These are phyloP conservation scores for Talaromyces trachyspermus DNA, from an alignment of 495 filamentous ascomycete genomes.

Conservation along the genomic window DNA sequence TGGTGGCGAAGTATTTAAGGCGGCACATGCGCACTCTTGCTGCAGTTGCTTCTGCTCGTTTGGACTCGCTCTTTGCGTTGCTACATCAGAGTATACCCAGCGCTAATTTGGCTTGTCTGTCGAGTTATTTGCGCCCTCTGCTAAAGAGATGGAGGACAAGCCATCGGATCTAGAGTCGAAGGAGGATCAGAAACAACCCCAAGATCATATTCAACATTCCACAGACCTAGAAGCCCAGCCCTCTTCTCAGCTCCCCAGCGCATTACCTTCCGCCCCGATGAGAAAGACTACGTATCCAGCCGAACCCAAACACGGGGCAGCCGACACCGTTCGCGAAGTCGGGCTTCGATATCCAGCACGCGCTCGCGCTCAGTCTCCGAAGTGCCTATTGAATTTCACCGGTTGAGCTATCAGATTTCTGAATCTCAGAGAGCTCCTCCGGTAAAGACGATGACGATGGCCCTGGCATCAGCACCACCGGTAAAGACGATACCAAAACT, in stretches of 20 bases:
- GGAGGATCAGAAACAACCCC: constrained; percentile 5
- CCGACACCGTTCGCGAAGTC: not conserved
- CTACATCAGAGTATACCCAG: too few relatives aligned
- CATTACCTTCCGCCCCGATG: constrained; percentile 8
- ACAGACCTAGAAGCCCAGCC: not conserved
- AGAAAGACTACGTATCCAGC: not conserved
- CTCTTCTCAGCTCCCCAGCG: constrained; percentile 15
- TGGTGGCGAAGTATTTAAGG: too few relatives aligned
- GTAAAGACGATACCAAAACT: not conserved
- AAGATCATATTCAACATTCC: constrained; percentile 11
- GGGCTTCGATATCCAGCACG: not conserved
- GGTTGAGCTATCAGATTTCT: constrained; percentile 38
- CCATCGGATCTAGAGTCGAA: constrained; percentile 6
- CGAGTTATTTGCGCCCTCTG: too few relatives aligned
- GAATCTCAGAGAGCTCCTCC: constrained; percentile 22
- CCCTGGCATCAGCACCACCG: not conserved
- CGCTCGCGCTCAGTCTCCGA: constrained; percentile 9
- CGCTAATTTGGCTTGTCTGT: too few relatives aligned
- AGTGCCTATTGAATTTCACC: constrained; percentile 28
- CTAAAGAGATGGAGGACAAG: constrained; percentile 1
- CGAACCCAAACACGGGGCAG: not conserved
- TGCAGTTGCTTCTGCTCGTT: too few relatives aligned
- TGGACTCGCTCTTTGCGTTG: too few relatives aligned
- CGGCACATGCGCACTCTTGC: too few relatives aligned
- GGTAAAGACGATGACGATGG: not conserved